phyloP scores from a whole-genome alignment of 2,329 filamentous ascomycete species.

The Colletotrichum horii region DNA sequence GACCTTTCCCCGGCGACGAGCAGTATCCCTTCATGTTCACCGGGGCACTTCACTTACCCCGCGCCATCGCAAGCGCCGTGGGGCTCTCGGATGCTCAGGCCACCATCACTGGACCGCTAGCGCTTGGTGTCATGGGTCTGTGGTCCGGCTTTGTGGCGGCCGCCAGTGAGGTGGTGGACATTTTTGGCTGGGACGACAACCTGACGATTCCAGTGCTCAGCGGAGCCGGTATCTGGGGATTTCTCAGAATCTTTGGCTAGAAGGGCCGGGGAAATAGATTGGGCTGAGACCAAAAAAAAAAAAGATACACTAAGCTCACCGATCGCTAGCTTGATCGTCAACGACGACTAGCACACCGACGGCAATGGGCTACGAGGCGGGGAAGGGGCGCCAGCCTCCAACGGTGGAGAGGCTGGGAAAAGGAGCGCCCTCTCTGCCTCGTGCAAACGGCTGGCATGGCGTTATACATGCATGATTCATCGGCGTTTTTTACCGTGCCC shows the following conservation, averaged over 20 bases:
- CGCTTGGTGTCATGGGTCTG: slow-evolving; percentile 80
- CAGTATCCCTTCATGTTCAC: slow-evolving; percentile 80
- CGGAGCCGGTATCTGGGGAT: slow-evolving; percentile 87
- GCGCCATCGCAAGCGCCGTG: slow-evolving; percentile 59
- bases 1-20: slow-evolving; percentile 72
- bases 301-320: background rate
- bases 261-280: slow-evolving; percentile 6
- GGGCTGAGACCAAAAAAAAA: background rate
- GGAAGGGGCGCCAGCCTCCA: slow-evolving; percentile 4
- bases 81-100: slow-evolving; percentile 64
- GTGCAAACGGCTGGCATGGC: slow-evolving; percentile 1
- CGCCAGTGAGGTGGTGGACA: slow-evolving; percentile 86
- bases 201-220: slow-evolving; percentile 94
- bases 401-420: background rate
- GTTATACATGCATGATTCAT: slow-evolving; percentile 18
- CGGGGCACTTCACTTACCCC: slow-evolving; percentile 75
- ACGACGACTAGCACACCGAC: background rate
- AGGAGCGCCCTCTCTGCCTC: background rate
- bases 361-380: background rate
- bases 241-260: slow-evolving; percentile 84
- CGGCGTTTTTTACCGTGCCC: slow-evolving; percentile 11
- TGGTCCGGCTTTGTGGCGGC: slow-evolving; percentile 90
- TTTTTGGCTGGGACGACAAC: slow-evolving; percentile 97
- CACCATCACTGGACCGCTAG: slow-evolving; percentile 72
- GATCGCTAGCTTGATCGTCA: background rate